phyloP scores from a whole-genome alignment of 305 asterid genomes.

The Fraxinus sp. region DNA sequence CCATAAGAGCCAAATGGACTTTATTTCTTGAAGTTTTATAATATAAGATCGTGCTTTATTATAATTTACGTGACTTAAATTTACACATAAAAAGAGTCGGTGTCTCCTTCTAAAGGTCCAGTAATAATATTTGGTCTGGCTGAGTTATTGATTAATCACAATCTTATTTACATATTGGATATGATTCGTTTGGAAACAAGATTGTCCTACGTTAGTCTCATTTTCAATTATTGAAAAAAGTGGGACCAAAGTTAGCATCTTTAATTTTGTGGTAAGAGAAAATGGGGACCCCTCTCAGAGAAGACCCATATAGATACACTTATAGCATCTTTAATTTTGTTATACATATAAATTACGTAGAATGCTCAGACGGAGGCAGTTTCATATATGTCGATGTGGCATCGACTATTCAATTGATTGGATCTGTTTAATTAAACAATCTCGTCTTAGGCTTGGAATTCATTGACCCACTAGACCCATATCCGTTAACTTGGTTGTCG shows the following conservation, averaged over 20 bases:
- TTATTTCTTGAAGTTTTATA: too few relatives aligned
- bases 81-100: background rate
- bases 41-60: background rate
- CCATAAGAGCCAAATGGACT: background rate
- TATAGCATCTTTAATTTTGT: too few relatives aligned
- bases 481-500: too few relatives aligned
- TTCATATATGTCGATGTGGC: too few relatives aligned
- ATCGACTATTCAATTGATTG: too few relatives aligned
- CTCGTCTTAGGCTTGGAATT: too few relatives aligned
- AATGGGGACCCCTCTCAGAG: conserved; percentile 24
- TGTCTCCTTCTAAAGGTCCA: background rate
- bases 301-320: conserved; percentile 6
- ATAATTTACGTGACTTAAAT: background rate
- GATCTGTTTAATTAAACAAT: too few relatives aligned
- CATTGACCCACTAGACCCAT: too few relatives aligned
- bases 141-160: background rate
- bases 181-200: background rate
- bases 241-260: conserved; percentile 30
- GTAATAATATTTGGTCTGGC: background rate
- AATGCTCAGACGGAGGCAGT: too few relatives aligned
- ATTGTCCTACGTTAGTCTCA: background rate
- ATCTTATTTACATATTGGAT: background rate
- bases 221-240: conserved; percentile 30
- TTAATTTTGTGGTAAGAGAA: conserved; percentile 18
- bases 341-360: too few relatives aligned